Conservation (phyloP, 495 filamentous ascomycete genomes). For the Darksidea phi region DNA sequence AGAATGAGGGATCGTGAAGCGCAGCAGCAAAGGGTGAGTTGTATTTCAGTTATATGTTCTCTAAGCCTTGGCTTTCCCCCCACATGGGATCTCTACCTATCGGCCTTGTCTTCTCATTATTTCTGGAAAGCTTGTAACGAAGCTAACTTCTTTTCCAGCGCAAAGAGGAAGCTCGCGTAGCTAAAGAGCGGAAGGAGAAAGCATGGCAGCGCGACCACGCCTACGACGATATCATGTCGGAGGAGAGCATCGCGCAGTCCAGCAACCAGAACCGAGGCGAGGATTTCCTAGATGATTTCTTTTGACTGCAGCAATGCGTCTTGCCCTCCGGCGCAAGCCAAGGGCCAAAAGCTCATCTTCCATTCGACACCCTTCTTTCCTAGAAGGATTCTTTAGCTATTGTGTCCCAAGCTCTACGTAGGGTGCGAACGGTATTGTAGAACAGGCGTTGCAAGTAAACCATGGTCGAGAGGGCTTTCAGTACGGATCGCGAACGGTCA, state of each 20-base stretch:
- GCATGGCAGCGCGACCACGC: slow-evolving; percentile 94
- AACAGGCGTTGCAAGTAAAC: too few relatives aligned
- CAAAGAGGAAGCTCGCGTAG: slow-evolving; percentile 75
- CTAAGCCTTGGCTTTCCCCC: background rate
- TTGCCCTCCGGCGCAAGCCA: background rate
- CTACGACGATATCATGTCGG: slow-evolving; percentile 80
- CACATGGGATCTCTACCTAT: background rate
- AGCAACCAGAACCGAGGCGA: slow-evolving; percentile 67
- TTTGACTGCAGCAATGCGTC: slow-evolving; percentile 48
- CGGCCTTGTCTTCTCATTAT: background rate
- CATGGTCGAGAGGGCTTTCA: background rate
- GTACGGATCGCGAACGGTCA: slow-evolving; percentile 15
- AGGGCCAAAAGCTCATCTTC: background rate
- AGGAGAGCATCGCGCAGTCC: slow-evolving; percentile 61
- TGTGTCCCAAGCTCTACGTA: too few relatives aligned
- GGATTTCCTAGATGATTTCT: slow-evolving; percentile 71
- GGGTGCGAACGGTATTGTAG: background rate
- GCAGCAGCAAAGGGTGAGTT: slow-evolving; percentile 62
- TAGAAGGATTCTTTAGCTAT: too few relatives aligned
- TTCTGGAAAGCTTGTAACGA: background rate
- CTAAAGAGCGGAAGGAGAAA: slow-evolving; percentile 77
- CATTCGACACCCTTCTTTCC: too few relatives aligned
- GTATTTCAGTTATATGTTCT: background rate
- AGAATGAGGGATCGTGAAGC: slow-evolving; percentile 66
- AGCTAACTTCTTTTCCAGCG: slow-evolving; percentile 49